These are phyloP conservation scores for Primulina tabacum DNA, from an alignment of 257 asterid species.

Conservation along the genomic window DNA sequence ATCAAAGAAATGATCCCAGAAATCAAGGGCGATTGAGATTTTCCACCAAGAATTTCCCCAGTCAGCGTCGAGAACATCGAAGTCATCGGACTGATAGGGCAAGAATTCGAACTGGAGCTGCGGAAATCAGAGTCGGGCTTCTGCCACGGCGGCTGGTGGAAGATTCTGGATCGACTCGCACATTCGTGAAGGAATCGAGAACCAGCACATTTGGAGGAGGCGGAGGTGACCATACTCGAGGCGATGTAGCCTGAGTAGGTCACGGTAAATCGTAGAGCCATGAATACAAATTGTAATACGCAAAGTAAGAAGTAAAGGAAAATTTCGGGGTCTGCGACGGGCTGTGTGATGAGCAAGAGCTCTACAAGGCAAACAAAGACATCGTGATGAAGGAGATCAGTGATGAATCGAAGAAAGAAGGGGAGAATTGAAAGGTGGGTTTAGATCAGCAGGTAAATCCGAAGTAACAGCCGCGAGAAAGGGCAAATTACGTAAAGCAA, in stretches of 20 bases:
- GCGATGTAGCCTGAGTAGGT: slow-evolving; percentile 74
- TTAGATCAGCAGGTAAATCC: not conserved
- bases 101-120: slow-evolving; percentile 28
- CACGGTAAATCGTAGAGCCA: slow-evolving; percentile 89
- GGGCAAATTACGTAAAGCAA: slow-evolving; percentile 7
- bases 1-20: slow-evolving; percentile 54
- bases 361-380: slow-evolving; percentile 28
- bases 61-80: slow-evolving; percentile 49
- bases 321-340: slow-evolving; percentile 27
- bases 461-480: slow-evolving; percentile 1
- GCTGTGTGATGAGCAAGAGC: slow-evolving; percentile 23
- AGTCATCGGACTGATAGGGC: slow-evolving; percentile 22
- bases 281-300: slow-evolving; percentile 34
- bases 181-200: slow-evolving; percentile 60
- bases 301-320: slow-evolving; percentile 31
- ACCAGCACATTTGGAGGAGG: slow-evolving; percentile 44
- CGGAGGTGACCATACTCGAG: slow-evolving; percentile 53
- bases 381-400: slow-evolving; percentile 25
- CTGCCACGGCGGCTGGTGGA: slow-evolving; percentile 37
- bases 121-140: slow-evolving; percentile 50
- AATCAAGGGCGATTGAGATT: slow-evolving; percentile 44
- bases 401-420: slow-evolving; percentile 17
- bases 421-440: slow-evolving; percentile 25
- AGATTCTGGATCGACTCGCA: slow-evolving; percentile 34
- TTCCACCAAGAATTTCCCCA: slow-evolving; percentile 41